Base-by-base conservation (phyloP, 2,329 filamentous ascomycete species). In the Diaporthe citriasiana region DNA sequence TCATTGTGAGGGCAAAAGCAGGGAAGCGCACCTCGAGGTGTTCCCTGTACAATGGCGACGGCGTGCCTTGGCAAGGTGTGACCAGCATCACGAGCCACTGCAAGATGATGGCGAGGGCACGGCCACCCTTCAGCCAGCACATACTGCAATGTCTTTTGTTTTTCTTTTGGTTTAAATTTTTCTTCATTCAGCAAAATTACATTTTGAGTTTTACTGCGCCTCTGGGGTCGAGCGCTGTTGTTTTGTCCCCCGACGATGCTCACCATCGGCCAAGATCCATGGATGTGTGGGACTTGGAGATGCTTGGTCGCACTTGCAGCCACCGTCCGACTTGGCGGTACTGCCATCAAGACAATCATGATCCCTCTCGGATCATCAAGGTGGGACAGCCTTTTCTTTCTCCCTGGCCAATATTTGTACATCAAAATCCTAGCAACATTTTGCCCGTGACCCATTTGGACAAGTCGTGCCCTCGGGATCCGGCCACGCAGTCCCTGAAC, bases 1-100 rank as follows among this genome's bases (percentile, higher is more conserved):
- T 68, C 63, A 68, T 68, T 68, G 63, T 53, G 63, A 51, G 53
- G 22, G n/a, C n/a, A 33, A 68, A 68, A 68, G 63, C 63, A 68
- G 47, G 63, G 63, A 68, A 68, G 8, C 63, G 33, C 63, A 38
- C 30, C 22, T 51, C 63, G 63, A 66, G 12, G 25, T 53, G 45
- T 40, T 53, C 63, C 63, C 63, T 68, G 63, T 47, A 53, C 63
- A 33, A 30, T 15, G 15, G 47, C 47, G 47, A 40, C 63, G 63
- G 63, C 33, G 51, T 50, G 63, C 47, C 63, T 68, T 68, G 63
- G 63, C 63, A 68, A 68, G 63, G 63, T 40, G 47, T 68, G 47
- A 68, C 63, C 47, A 53, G 63, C 63, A 68, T 40, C 63, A 68
- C 47, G 47, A 10, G 63, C 30, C 63, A n/a, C 33, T 33, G 45